Percentiles rank a stretch among this genome's conserved stretches.
These are phyloP conservation scores for Aphanomyces stellatus DNA, from an alignment of 352 stramenopile genomes.

Conservation along the genomic window DNA sequence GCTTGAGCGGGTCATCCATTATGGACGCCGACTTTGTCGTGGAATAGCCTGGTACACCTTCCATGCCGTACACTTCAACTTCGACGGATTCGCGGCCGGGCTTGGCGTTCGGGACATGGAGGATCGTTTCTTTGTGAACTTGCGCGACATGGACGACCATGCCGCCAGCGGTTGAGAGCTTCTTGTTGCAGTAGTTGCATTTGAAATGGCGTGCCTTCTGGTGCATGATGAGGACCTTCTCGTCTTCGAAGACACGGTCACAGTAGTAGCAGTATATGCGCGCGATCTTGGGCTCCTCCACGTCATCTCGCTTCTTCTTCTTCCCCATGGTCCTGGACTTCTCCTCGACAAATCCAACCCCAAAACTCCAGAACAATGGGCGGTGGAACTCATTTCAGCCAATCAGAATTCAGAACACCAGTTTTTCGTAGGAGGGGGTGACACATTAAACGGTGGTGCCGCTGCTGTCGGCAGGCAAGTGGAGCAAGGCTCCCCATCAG, in stretches of 20 bases:
- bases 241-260: slow-evolving; percentile 86
- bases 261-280: slow-evolving; percentile 92
- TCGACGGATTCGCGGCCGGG: slow-evolving; percentile 67
- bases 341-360: background rate
- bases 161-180: slow-evolving; percentile 82
- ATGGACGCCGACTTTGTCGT: slow-evolving; percentile 19
- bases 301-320: slow-evolving; percentile 26
- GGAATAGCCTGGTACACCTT: slow-evolving; percentile 58
- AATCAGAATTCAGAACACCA: background rate
- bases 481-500: too few species aligned
- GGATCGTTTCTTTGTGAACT: slow-evolving; percentile 82
- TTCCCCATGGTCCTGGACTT: slow-evolving; percentile 11
- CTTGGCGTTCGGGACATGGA: slow-evolving; percentile 79
- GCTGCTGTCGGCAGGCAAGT: too few species aligned
- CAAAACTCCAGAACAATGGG: too few species aligned
- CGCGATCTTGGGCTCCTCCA: slow-evolving; percentile 28
- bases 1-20: slow-evolving; percentile 12
- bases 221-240: slow-evolving; percentile 89
- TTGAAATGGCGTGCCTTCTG: slow-evolving; percentile 92
- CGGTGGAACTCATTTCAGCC: background rate
- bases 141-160: slow-evolving; percentile 85
- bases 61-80: slow-evolving; percentile 86
- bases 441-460: too few species aligned
- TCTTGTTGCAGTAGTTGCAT: slow-evolving; percentile 87
- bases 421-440: too few species aligned